Base-by-base conservation (phyloP, 306 rosid genomes). In the Hippophae gyantsensis region DNA sequence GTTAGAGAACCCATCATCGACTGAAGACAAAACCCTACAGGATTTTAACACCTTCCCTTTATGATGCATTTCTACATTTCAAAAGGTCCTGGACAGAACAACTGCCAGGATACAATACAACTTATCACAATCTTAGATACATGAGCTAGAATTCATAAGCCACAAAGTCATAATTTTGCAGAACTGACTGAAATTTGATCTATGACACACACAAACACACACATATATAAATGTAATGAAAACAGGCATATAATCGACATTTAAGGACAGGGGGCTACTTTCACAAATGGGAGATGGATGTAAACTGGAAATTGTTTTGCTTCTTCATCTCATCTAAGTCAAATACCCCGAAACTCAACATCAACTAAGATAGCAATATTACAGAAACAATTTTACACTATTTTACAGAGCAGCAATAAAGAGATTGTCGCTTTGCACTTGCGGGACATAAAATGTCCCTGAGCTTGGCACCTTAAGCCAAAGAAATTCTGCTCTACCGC, bases 401-500 rank as follows among this genome's bases (percentile, higher is more conserved):
- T 11, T 76, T 61, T 54, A 32, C 70, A 76, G 86, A 32, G 38
- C 4, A 4, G 38, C 4, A 2, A 2, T 32, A 32, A 32, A 18
- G 23, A 80, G 66, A 64, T 18, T 75, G 64, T 58, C 32, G 77
- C 76, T 68, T 42, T 38, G 46, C 56, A 14, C 42, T 65, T 47
- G 63, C 77, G 56, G 71, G 85, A 81, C 80, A 79, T 78, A 67
- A 81, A 79, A 82, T 78, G 76, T 79, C 87, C 85, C 89, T 63
- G 69, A 65, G 72, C 71, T 49, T 64, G 63, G 60, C 38, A 32
- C 38, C 62, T 69, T 54, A 56, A 52, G 9, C 12, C 44, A 64
- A 10, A 46, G 53, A 65, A 65, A 48, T 70, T 57, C 48, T 41
- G 65, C 27, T 32, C 46, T 10, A 9, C 1, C 12, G 43, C 48